A percentile compares a stretch with the other conserved stretches of the same genome.
Conservation (phyloP, 495 filamentous ascomycete genomes). For the Penicillium robsamsonii region DNA sequence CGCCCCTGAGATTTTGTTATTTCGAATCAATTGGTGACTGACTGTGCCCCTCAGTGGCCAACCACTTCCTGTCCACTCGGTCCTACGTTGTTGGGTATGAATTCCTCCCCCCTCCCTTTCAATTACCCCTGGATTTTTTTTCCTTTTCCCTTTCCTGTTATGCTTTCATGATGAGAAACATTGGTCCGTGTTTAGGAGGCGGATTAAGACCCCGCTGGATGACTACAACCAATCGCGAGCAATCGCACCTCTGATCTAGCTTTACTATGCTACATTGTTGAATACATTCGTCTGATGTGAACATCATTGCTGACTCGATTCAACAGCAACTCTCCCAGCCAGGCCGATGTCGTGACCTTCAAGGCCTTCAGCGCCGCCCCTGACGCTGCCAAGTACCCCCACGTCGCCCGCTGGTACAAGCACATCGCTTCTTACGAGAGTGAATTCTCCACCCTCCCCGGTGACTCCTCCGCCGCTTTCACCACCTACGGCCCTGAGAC, state of each 20-base stretch:
- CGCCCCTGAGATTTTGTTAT: constrained; percentile 29
- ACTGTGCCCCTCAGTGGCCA: constrained; percentile 67
- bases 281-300: constrained; percentile 4
- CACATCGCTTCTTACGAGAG: constrained; percentile 88
- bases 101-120: constrained; percentile 12
- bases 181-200: constrained; percentile 99
- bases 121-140: constrained; percentile 13
- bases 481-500: constrained; percentile 90
- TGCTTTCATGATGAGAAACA: constrained; percentile 77
- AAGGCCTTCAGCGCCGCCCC: constrained; percentile 79
- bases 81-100: constrained; percentile 93
- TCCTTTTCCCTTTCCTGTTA: constrained; percentile 7
- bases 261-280: constrained; percentile 14
- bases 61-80: constrained; percentile 84
- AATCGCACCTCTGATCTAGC: constrained; percentile 77
- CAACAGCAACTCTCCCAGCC: constrained; percentile 74
- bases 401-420: constrained; percentile 97
- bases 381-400: constrained; percentile 80
- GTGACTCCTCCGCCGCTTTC: constrained; percentile 84
- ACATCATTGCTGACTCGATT: constrained; percentile 33
- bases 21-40: constrained; percentile 30
- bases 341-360: constrained; percentile 94
- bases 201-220: constrained; percentile 92
- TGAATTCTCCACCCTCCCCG: constrained; percentile 86
- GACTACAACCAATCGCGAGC: constrained; percentile 78